Base-by-base conservation (phyloP, 2,329 filamentous ascomycete species). In the Hyphodiscus sp. region DNA sequence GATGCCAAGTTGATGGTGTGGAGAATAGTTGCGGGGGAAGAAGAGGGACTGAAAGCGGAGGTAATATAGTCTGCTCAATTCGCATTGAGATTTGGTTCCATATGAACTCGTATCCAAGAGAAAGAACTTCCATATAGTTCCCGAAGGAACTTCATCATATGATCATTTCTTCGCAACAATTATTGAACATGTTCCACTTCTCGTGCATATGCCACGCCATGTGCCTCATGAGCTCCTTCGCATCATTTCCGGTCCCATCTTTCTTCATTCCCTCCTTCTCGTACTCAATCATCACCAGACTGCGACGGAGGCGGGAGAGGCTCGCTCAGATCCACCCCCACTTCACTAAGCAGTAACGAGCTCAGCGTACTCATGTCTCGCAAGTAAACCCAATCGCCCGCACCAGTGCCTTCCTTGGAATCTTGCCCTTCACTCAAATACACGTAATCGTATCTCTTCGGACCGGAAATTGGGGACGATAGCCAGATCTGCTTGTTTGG, bases 401-500 rank as follows among this genome's bases (percentile, higher is more conserved):
- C 68, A 1, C 78, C 85, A 2, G 84, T 86, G 30, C 85, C 90
- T 70, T 91, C 86, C 74, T 95, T 95, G 67, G 90, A 80, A 64
- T 83, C 72, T 76, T 91, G 87, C 30, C 80, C 77, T 63, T 94
- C 89, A 54, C 85, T 83, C 46, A 76, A 63, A 49, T 91, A 69
- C 52, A 95, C 87, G 81, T 89, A 99, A 71, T 97, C 91, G 74
- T 86, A 99, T 54, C 92, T 85, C 74, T 96, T 96, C 15, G 94
- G 94, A 0, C 94, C 94, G 6, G 89, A 91, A 51, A 90, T 76
- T 3, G 94, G 94, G 44, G 90, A 95, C 41, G 89, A 94, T 45
- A 97, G 82, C 94, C 94, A 99, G 67, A 99, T 96, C 69, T 87
- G 94, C 76, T 91, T 94, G 77, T 96, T 97, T 19, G 92, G 91